A percentile compares a stretch with the other conserved stretches of the same genome.
Conservation (phyloP, 2,329 filamentous ascomycete genomes). For the Macrophomina pseudophaseolina region DNA sequence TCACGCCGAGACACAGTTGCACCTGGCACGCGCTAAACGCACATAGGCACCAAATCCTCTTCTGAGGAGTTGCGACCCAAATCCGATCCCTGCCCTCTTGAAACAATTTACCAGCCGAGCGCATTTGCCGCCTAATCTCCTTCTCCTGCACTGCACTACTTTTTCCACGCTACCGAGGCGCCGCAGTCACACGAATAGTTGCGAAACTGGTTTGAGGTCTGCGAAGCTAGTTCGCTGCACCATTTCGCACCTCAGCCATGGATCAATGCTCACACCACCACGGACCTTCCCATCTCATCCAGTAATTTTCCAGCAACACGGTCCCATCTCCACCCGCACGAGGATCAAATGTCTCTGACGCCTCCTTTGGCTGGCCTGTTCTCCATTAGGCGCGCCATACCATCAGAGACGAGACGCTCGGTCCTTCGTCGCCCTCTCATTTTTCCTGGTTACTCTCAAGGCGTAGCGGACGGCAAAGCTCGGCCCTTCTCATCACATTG, state of each 20-base stretch:
- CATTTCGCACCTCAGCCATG: background rate
- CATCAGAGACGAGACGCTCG: slow-evolving; percentile 7
- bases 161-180: background rate
- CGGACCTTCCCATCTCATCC: slow-evolving; percentile 9
- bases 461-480: slow-evolving; percentile 17
- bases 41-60: slow-evolving; percentile 27
- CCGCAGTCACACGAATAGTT: slow-evolving; percentile 9
- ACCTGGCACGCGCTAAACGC: slow-evolving; percentile 3
- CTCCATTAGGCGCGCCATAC: slow-evolving; percentile 17
- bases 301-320: slow-evolving; percentile 3
- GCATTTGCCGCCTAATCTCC: slow-evolving; percentile 7
- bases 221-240: slow-evolving; percentile 4
- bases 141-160: background rate
- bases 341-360: slow-evolving; percentile 9
- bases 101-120: slow-evolving; percentile 13
- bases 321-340: background rate
- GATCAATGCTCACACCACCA: background rate
- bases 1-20: background rate
- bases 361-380: background rate
- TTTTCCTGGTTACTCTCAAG: background rate
- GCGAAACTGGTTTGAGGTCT: background rate
- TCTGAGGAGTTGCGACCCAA: slow-evolving; percentile 9
- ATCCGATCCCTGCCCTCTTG: slow-evolving; percentile 19
- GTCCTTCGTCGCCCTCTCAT: background rate
- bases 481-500: background rate